Conservation (phyloP, 2,329 filamentous ascomycete species). For the Cladorrhinum sp. region DNA sequence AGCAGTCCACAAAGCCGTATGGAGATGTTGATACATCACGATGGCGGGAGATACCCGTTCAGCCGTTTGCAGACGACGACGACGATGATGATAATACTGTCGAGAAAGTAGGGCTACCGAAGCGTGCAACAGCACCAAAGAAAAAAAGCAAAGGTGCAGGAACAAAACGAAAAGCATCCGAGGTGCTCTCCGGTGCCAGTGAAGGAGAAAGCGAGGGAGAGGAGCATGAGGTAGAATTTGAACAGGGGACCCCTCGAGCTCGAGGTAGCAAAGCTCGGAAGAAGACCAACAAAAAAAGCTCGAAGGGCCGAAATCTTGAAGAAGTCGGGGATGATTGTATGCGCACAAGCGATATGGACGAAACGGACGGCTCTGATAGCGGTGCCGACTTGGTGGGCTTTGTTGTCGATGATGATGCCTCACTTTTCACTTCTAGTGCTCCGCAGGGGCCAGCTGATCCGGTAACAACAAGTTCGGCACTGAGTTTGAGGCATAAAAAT, state of each 20-base stretch:
- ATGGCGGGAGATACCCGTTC: slow-evolving; percentile 44
- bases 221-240: slow-evolving; percentile 15
- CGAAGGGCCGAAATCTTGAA: slow-evolving; percentile 38
- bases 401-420: slow-evolving; percentile 49
- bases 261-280: slow-evolving; percentile 8
- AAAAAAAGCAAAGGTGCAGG: neutral
- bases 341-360: slow-evolving; percentile 46
- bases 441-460: slow-evolving; percentile 28
- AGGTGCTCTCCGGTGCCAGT: slow-evolving; percentile 9
- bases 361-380: slow-evolving; percentile 47
- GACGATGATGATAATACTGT: slow-evolving; percentile 17
- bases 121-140: slow-evolving; percentile 4
- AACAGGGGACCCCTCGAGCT: slow-evolving; percentile 20
- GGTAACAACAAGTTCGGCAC: slow-evolving; percentile 16
- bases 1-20: slow-evolving; percentile 33
- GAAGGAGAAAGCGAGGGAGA: slow-evolving; percentile 17
- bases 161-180: slow-evolving; percentile 5
- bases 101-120: slow-evolving; percentile 3
- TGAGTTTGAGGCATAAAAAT: neutral
- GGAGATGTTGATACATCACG: slow-evolving; percentile 38
- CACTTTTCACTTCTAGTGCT: slow-evolving; percentile 35
- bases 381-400: slow-evolving; percentile 54
- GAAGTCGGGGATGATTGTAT: slow-evolving; percentile 52
- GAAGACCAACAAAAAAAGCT: slow-evolving; percentile 23
- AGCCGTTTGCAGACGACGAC: slow-evolving; percentile 40